Conservation (phyloP, 2,329 filamentous ascomycete genomes). For the Thielaviopsis ethacetica region DNA sequence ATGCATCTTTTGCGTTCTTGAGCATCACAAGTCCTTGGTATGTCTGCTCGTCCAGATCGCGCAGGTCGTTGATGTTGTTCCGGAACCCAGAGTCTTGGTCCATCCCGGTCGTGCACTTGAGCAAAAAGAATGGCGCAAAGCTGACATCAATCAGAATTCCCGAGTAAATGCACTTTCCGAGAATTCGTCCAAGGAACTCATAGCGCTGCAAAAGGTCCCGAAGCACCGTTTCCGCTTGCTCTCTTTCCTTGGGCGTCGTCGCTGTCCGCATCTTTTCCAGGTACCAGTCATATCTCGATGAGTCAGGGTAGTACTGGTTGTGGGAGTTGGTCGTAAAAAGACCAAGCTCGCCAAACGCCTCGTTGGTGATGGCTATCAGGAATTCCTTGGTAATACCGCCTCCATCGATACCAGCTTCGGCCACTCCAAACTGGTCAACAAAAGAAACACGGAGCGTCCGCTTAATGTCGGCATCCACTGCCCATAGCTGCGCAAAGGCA, state of each 20-base stretch:
- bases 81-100: slow-evolving; percentile 47
- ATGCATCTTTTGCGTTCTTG: slow-evolving; percentile 53
- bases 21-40: slow-evolving; percentile 72
- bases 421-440: slow-evolving; percentile 71
- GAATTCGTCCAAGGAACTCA: slow-evolving; percentile 81
- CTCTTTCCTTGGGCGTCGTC: neutral
- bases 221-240: neutral
- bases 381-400: slow-evolving; percentile 98
- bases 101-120: slow-evolving; percentile 67
- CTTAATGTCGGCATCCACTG: slow-evolving; percentile 67
- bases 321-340: slow-evolving; percentile 67
- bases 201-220: slow-evolving; percentile 52
- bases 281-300: slow-evolving; percentile 54
- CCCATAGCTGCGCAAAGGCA: slow-evolving; percentile 69
- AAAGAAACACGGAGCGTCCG: slow-evolving; percentile 96
- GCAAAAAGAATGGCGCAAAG: slow-evolving; percentile 88
- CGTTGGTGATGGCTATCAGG: slow-evolving; percentile 68
- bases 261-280: slow-evolving; percentile 35
- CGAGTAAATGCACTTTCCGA: slow-evolving; percentile 95
- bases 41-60: slow-evolving; percentile 77
- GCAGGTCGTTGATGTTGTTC: slow-evolving; percentile 84
- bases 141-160: slow-evolving; percentile 84
- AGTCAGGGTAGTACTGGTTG: slow-evolving; percentile 75
- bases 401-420: slow-evolving; percentile 89
- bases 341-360: slow-evolving; percentile 54